Base-by-base conservation (phyloP, 352 stramenopile species). In the Phytophthora agathidicida region DNA sequence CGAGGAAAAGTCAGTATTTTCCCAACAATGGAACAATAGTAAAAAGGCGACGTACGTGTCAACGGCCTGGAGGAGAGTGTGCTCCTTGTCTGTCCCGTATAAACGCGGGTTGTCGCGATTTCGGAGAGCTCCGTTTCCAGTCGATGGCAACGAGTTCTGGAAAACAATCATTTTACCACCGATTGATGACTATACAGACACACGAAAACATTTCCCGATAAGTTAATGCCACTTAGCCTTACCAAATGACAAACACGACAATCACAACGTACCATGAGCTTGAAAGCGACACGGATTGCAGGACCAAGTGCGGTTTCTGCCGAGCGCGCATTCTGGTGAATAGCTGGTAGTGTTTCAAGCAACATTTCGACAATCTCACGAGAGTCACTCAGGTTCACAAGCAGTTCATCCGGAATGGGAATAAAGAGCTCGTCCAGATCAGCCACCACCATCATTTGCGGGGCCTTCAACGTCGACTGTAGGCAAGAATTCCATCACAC, bases 361-460 rank as follows among this genome's bases (percentile, higher is more conserved):
- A 99, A 92, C 35, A 81, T 74, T 33, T 99, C 96, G 14, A 99
- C 80, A 9, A 98, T 78, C 9, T 94, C 78, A 30, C 97, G 83
- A 32, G 85, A 97, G 62, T 99, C 86, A 30, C 86, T 91, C 45
- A 99, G 70, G 75, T 99, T 99, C 9, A 99, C 97, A 35, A 99
- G 82, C 38, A 99, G 75, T 73, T 99, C 96, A 62, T 99, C 97
- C 10, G 87, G 87, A 37, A 96, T 94, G n/a, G 87, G 87, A 46
- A 94, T 94, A 71, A 96, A 96, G 1, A 94, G 77, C 36, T 96
- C 87, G 28, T 96, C 86, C 19, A 96, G 63, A 54, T 96, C 87
- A 23, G 87, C 79, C 39, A 96, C 77, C 23, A 96, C 82, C 85
- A 96, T 96, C 86, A 96, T 96, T 64, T 96, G 86, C 17, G 86